Evolutionary conservation across 2,329 filamentous ascomycete species (phyloP).

Genomic region (Talaromyces sp.): DNA sequence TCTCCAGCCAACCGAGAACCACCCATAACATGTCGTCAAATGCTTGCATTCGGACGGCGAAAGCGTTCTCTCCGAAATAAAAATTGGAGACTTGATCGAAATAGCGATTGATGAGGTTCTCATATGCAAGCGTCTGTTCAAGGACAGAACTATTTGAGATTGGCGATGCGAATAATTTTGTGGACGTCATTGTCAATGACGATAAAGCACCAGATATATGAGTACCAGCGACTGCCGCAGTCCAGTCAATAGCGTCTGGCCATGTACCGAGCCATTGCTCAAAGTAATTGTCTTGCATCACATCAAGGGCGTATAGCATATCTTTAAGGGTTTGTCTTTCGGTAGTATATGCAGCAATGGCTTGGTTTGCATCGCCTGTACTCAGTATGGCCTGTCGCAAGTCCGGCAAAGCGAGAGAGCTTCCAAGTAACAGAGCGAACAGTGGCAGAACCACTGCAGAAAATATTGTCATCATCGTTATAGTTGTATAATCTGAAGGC

Average conservation of each 20-base stretch:
- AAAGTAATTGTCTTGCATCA: constrained; percentile 76
- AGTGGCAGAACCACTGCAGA: constrained; percentile 4
- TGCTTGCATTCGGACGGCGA: constrained; percentile 69
- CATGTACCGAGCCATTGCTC: constrained; percentile 72
- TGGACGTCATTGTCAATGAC: constrained; percentile 58
- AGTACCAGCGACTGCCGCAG: constrained; percentile 75
- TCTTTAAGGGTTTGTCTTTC: constrained; percentile 27
- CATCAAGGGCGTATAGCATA: constrained; percentile 61
- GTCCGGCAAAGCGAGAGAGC: constrained; percentile 2
- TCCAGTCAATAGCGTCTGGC: constrained; percentile 90
- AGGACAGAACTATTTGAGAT: not conserved
- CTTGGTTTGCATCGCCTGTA: not conserved
- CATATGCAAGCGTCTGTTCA: constrained; percentile 44
- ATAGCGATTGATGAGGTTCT: constrained; percentile 77
- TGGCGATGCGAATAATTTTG: constrained; percentile 27
- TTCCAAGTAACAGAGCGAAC: not conserved
- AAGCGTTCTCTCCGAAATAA: constrained; percentile 81
- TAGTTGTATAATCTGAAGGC: not conserved
- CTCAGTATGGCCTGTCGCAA: not conserved
- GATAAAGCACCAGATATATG: constrained; percentile 68
- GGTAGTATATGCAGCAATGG: not conserved
- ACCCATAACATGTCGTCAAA: constrained; percentile 97
- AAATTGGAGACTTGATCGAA: constrained; percentile 72
- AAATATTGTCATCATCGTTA: not conserved
- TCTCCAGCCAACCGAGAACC: constrained; percentile 83